Evolutionary conservation across 1,139 yeast species (phyloP).

Genomic region (Zygosaccharomyces sapae): DNA sequence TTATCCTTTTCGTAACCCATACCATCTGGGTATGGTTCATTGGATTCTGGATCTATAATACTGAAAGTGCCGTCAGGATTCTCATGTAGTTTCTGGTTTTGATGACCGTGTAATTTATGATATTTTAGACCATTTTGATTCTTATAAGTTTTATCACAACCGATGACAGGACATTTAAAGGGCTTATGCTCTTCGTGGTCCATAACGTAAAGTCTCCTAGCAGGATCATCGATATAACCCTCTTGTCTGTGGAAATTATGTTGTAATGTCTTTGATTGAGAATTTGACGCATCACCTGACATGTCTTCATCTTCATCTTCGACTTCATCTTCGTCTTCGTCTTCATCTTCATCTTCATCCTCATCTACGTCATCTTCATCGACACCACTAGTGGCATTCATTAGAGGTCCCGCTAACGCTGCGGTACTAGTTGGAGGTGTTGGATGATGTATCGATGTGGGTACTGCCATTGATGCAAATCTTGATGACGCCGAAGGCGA

Average conservation of each 20-base stretch:
- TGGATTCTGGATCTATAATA: constrained; percentile 88
- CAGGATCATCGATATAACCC: constrained; percentile 85
- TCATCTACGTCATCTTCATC: constrained; percentile 27
- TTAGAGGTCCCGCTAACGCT: constrained; percentile 13
- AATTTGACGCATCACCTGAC: constrained; percentile 9
- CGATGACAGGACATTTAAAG: constrained; percentile 95
- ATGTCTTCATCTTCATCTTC: constrained; percentile 34
- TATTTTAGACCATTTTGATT: constrained; percentile 96
- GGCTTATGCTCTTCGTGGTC: constrained; percentile 93
- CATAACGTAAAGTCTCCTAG: constrained; percentile 85
- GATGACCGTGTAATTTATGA: constrained; percentile 95
- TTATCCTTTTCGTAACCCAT: constrained; percentile 93
- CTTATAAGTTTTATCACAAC: constrained; percentile 95
- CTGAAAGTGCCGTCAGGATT: constrained; percentile 92
- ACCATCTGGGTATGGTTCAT: constrained; percentile 88
- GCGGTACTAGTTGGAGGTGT: constrained; percentile 17
- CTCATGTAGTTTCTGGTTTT: constrained; percentile 83
- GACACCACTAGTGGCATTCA: constrained; percentile 11
- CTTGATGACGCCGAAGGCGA: constrained; percentile 9
- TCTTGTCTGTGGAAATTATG: constrained; percentile 39
- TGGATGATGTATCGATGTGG: constrained; percentile 12
- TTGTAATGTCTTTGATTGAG: constrained; percentile 12
- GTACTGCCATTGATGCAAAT: constrained; percentile 12
- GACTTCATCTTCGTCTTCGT: constrained; percentile 38
- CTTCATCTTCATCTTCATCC: constrained; percentile 29